A percentile compares a stretch with the other conserved stretches of the same genome.
phyloP scores from a whole-genome alignment of 2,329 filamentous ascomycete genomes.

The Trichoderma harzianum region DNA sequence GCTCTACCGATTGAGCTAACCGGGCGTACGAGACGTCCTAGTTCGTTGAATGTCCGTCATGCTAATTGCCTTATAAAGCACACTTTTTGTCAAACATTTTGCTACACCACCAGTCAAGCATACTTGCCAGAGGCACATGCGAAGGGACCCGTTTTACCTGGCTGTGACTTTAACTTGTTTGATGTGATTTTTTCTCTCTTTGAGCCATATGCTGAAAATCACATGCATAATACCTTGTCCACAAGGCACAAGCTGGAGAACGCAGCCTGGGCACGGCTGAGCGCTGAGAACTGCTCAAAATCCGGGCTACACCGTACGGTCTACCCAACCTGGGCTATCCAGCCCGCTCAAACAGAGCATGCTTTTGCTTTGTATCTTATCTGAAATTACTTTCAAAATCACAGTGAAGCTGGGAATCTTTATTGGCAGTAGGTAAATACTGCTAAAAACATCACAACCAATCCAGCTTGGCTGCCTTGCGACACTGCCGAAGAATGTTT shows the following conservation, averaged over 20 bases:
- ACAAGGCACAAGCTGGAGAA: too few relatives aligned
- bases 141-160: neutral
- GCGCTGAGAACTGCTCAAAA: too few relatives aligned
- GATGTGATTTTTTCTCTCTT: too few relatives aligned
- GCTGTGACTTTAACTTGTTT: neutral
- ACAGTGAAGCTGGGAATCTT: neutral
- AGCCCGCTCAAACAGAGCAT: neutral
- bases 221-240: too few relatives aligned
- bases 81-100: neutral
- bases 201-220: too few relatives aligned
- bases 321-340: too few relatives aligned
- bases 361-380: neutral
- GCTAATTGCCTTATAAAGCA: neutral
- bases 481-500: neutral
- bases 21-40: constrained; percentile 25
- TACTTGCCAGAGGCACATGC: neutral
- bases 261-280: too few relatives aligned
- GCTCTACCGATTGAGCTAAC: constrained; percentile 56
- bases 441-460: neutral
- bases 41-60: neutral
- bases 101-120: neutral
- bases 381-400: neutral
- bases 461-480: neutral
- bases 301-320: neutral
- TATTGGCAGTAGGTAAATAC: neutral